These are phyloP conservation scores for Bacidia gigantensis DNA, from an alignment of 495 filamentous ascomycete genomes.

Conservation along the genomic window DNA sequence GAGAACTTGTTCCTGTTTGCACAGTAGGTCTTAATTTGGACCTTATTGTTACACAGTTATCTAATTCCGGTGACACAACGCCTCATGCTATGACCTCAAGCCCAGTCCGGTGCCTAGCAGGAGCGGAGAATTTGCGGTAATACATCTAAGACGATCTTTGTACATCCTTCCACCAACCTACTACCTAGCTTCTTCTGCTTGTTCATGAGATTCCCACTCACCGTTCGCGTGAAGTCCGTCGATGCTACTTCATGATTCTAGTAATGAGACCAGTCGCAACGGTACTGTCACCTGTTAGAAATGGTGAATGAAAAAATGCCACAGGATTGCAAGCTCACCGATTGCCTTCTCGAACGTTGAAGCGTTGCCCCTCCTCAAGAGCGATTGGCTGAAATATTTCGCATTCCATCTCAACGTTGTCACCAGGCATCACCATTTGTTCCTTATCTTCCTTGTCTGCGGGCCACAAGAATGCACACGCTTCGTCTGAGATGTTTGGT, in stretches of 20 bases:
- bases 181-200: no score
- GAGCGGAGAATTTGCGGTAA: no score
- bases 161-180: no score
- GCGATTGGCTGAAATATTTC: conserved; percentile 68
- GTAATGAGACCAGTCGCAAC: conserved; percentile 89
- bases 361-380: conserved; percentile 75
- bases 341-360: conserved; percentile 80
- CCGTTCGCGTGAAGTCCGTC: no score
- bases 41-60: no score
- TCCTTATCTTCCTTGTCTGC: conserved; percentile 54
- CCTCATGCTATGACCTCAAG: not conserved
- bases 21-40: no score
- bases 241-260: conserved; percentile 43
- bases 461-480: conserved; percentile 67
- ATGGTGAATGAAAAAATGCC: not conserved
- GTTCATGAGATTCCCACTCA: no score
- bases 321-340: not conserved
- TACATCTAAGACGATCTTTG: no score
- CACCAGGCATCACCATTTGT: conserved; percentile 87
- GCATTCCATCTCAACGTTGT: conserved; percentile 95
- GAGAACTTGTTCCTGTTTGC: no score
- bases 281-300: conserved; percentile 50
- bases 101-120: no score
- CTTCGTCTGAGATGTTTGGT: conserved; percentile 47
- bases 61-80: no score